Percentiles rank a stretch among this genome's conserved stretches.
Conservation (phyloP, 2,329 filamentous ascomycete genomes). For the Hirsutella rhossiliensis region DNA sequence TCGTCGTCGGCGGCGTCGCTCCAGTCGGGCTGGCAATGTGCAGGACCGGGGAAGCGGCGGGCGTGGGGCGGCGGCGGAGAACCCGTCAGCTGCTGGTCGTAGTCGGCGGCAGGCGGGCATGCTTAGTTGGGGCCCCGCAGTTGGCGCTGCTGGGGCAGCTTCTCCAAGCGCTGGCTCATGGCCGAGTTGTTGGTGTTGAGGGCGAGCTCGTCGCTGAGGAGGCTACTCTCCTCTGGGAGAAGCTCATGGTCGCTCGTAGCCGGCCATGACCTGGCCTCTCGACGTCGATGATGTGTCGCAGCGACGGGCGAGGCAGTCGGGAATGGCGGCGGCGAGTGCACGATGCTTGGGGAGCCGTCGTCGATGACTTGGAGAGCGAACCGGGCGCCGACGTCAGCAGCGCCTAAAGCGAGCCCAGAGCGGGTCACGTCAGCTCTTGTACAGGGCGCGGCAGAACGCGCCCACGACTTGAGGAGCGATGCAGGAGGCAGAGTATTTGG, state of each 20-base stretch:
- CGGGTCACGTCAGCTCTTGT: conserved; percentile 8
- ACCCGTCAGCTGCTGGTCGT: conserved; percentile 47
- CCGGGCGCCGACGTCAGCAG: not conserved
- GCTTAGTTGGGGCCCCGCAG: conserved; percentile 51
- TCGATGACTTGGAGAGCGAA: not conserved
- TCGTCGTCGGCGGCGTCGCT: conserved; percentile 68
- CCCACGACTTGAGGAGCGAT: not conserved
- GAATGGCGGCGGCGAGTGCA: not conserved
- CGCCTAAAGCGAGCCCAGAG: conserved; percentile 3
- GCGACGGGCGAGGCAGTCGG: not conserved
- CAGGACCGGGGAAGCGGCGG: conserved; percentile 54
- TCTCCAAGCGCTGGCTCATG: conserved; percentile 37
- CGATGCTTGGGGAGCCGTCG: conserved; percentile 1
- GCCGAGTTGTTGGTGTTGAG: conserved; percentile 35
- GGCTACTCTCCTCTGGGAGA: conserved; percentile 49
- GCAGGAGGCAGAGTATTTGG: not conserved
- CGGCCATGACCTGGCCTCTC: conserved; percentile 15
- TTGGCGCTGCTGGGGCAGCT: conserved; percentile 29
- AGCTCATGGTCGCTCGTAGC: conserved; percentile 36
- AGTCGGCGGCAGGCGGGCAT: conserved; percentile 51
- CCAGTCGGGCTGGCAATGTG: conserved; percentile 56
- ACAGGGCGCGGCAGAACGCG: not conserved
- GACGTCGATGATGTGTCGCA: not conserved
- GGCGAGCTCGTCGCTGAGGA: conserved; percentile 43
- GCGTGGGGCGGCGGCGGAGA: conserved; percentile 54